These are phyloP conservation scores for Stereum hirsutum DNA, from an alignment of 1,284 basidiomycete species.

Conservation along the genomic window DNA sequence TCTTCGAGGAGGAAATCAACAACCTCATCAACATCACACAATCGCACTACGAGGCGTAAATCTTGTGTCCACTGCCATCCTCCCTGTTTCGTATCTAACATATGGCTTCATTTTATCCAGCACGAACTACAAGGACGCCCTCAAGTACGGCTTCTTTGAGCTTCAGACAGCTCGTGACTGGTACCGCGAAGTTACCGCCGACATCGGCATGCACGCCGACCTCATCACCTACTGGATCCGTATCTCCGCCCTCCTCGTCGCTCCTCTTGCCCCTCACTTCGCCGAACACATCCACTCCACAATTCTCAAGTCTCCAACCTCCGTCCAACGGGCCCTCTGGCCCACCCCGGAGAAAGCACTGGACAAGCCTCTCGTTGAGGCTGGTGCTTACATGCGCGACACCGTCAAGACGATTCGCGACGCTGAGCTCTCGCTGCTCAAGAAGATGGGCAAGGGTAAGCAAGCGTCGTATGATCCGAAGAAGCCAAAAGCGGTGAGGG, in stretches of 20 bases:
- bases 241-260: slow-evolving; percentile 69
- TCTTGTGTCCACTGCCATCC: background rate
- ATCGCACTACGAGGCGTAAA: slow-evolving; percentile 72
- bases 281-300: slow-evolving; percentile 86
- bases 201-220: slow-evolving; percentile 87
- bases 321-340: slow-evolving; percentile 80
- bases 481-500: slow-evolving; percentile 76
- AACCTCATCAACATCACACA: slow-evolving; percentile 77
- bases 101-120: slow-evolving; percentile 28
- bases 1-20: slow-evolving; percentile 92
- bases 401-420: slow-evolving; percentile 88
- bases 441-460: slow-evolving; percentile 62
- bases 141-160: slow-evolving; percentile 96
- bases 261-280: slow-evolving; percentile 93
- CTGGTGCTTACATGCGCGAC: slow-evolving; percentile 77
- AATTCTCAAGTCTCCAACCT: slow-evolving; percentile 65
- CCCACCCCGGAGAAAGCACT: slow-evolving; percentile 54
- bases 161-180: slow-evolving; percentile 89
- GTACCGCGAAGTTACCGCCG: slow-evolving; percentile 90
- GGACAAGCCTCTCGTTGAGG: slow-evolving; percentile 59
- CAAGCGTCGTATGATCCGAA: slow-evolving; percentile 64
- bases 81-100: background rate
- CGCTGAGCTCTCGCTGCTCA: slow-evolving; percentile 73
- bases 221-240: slow-evolving; percentile 78
- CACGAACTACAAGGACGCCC: slow-evolving; percentile 91